A percentile compares a stretch with the other conserved stretches of the same genome.
Evolutionary conservation across 164 flowering plant species (phyloP).

Genomic region (Dillenia turbinata): DNA sequence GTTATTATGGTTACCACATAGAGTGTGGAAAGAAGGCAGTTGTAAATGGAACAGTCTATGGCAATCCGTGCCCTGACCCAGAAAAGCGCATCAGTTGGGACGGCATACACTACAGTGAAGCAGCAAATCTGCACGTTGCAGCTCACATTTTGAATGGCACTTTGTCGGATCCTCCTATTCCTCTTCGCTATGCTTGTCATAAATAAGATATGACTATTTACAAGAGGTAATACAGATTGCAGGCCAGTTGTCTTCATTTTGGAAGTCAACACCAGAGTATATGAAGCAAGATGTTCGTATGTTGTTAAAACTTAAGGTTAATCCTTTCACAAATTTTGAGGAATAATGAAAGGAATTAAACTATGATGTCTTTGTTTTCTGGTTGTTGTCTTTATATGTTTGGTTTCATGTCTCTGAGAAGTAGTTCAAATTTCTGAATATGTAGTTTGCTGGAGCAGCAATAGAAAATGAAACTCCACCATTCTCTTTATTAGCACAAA

Average conservation of each 20-base stretch:
- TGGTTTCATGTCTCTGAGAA: background rate
- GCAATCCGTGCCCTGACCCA: conserved; percentile 46
- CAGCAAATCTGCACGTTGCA: conserved; percentile 53
- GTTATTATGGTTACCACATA: conserved; percentile 32
- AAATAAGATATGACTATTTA: background rate
- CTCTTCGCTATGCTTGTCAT: conserved; percentile 18
- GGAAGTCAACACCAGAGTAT: too few relatives aligned
- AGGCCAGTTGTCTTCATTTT: too few relatives aligned
- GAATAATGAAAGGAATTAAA: too few relatives aligned
- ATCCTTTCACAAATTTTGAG: too few relatives aligned
- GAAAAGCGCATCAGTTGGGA: conserved; percentile 63
- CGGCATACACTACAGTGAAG: conserved; percentile 62
- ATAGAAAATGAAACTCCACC: conserved; percentile 17
- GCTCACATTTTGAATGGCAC: conserved; percentile 38
- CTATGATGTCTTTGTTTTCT: too few relatives aligned
- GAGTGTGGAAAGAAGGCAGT: conserved; percentile 38
- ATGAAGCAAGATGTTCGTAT: too few relatives aligned
- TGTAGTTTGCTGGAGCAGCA: conserved; percentile 10
- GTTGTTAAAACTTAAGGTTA: too few relatives aligned
- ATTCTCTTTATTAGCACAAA: conserved; percentile 4
- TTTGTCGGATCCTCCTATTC: conserved; percentile 36
- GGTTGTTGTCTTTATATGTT: background rate
- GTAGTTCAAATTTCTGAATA: background rate
- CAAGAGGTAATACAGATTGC: too few relatives aligned
- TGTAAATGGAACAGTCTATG: conserved; percentile 57